Conservation (phyloP, 2,329 filamentous ascomycete genomes). For the Fusarium sp. region DNA sequence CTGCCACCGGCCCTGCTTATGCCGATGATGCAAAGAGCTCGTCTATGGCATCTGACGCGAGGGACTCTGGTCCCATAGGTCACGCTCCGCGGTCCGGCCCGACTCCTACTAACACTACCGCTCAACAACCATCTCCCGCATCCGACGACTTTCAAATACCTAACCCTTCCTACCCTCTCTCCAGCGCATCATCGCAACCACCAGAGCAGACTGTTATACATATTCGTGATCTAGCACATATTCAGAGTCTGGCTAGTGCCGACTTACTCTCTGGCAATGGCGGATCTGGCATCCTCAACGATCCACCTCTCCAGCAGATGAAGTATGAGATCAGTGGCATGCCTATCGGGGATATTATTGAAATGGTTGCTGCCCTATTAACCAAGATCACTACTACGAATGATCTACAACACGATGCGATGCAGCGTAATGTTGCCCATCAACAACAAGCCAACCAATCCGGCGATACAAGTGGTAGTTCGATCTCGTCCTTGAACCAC, state of each 20-base stretch:
- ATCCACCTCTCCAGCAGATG: conserved; percentile 68
- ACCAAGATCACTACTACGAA: conserved; percentile 99
- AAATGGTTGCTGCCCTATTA: conserved; percentile 96
- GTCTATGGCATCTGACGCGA: conserved; percentile 65
- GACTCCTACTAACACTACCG: conserved; percentile 35
- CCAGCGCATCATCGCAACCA: conserved; percentile 48
- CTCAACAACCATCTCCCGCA: conserved; percentile 56
- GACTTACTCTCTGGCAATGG: conserved; percentile 73
- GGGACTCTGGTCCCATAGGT: conserved; percentile 52
- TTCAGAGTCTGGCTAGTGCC: conserved; percentile 88
- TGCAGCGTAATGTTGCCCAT: conserved; percentile 80
- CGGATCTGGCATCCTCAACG: conserved; percentile 64
- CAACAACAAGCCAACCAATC: conserved; percentile 68
- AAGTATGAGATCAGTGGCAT: conserved; percentile 97
- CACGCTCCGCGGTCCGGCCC: conserved; percentile 43
- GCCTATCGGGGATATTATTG: conserved; percentile 97
- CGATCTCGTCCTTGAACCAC: conserved; percentile 72
- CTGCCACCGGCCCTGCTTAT: conserved; percentile 55
- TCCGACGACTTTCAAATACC: conserved; percentile 57
- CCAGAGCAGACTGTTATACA: conserved; percentile 74
- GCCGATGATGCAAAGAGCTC: conserved; percentile 60
- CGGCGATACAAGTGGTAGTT: conserved; percentile 63
- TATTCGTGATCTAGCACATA: conserved; percentile 90
- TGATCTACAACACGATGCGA: conserved; percentile 91
- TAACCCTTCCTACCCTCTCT: conserved; percentile 56